Evolutionary conservation across 345 rosid genomes (phyloP).

Genomic region (Mercurialis annua): DNA sequence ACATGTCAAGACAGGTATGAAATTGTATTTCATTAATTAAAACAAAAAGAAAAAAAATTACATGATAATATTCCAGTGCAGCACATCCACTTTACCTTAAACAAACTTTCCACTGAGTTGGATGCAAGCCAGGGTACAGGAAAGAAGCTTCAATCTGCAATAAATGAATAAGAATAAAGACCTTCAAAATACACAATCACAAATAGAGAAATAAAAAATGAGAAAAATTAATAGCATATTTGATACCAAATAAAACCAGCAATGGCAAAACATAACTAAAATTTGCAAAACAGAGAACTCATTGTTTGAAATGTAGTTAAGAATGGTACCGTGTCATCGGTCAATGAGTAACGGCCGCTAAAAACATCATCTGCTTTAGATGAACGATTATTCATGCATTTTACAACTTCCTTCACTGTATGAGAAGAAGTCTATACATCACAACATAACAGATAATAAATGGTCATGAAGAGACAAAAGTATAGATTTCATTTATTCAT

Average conservation of each 20-base stretch:
- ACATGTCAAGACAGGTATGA: not conserved
- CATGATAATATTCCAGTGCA: not conserved
- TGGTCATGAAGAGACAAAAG: constrained; percentile 18
- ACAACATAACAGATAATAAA: constrained; percentile 9
- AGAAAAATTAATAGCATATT: not conserved
- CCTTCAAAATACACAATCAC: constrained; percentile 5
- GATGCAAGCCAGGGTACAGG: constrained; percentile 70
- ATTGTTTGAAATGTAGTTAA: not conserved
- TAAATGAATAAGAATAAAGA: not conserved
- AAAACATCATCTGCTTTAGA: constrained; percentile 67
- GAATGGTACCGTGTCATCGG: constrained; percentile 68
- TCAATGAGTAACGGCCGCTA: constrained; percentile 65
- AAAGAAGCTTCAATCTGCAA: constrained; percentile 89
- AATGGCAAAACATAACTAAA: not conserved
- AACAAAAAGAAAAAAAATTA: not conserved
- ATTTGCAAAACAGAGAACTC: not conserved
- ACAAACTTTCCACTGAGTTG: constrained; percentile 76
- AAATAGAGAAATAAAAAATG: not conserved
- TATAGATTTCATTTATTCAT: not conserved
- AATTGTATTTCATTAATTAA: not conserved
- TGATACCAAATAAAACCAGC: not conserved
- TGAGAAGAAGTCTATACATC: constrained; percentile 73
- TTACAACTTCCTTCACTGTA: constrained; percentile 78
- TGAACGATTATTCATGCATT: constrained; percentile 73
- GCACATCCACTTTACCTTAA: constrained; percentile 52